Percentiles rank a stretch among this genome's conserved stretches.
phyloP scores from a whole-genome alignment of 768 basidiomycete genomes.

The Arthromyces matolae region DNA sequence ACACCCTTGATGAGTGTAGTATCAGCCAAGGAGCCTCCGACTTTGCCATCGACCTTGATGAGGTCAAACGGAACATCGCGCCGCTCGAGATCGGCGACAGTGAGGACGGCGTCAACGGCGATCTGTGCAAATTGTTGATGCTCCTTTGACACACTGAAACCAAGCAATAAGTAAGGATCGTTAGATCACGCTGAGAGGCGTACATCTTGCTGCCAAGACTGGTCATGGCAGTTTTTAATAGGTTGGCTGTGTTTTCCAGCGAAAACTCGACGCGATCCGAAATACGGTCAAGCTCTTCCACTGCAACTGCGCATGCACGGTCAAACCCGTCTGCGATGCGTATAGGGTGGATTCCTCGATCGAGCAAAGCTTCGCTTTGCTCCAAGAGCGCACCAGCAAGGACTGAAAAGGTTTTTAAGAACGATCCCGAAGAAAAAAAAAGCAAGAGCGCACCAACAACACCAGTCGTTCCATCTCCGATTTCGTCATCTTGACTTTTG shows the following conservation, averaged over 20 bases:
- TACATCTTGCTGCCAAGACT: conserved; percentile 98
- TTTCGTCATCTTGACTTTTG: conserved; percentile 98
- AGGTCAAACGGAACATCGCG: conserved; percentile 96
- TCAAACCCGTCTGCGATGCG: conserved; percentile 99
- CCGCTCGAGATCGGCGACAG: conserved; percentile 92
- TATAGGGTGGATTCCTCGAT: conserved; percentile 98
- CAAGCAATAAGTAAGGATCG: not conserved
- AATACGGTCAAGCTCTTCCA: conserved; percentile 85
- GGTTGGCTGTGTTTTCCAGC: conserved; percentile 74
- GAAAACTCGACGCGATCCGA: conserved; percentile 89
- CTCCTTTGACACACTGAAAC: conserved; percentile 89
- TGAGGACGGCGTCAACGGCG: conserved; percentile 93
- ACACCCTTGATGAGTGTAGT: conserved; percentile 95
- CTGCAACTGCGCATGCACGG: conserved; percentile 85
- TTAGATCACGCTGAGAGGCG: conserved; percentile 20
- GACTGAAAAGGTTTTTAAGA: conserved; percentile 42
- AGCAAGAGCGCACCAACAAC: conserved; percentile 78
- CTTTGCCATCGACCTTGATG: conserved; percentile 99
- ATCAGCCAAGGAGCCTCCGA: conserved; percentile 94
- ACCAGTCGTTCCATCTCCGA: conserved; percentile 98
- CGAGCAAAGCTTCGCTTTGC: conserved; percentile 92
- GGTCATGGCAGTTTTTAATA: conserved; percentile 94
- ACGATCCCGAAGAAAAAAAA: conserved; percentile 1
- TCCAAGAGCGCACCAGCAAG: conserved; percentile 97
- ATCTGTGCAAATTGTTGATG: conserved; percentile 94